A percentile compares a stretch with the other conserved stretches of the same genome.
Evolutionary conservation across 768 basidiomycete genomes (phyloP).

Genomic region (Strobilomyces confusus): DNA sequence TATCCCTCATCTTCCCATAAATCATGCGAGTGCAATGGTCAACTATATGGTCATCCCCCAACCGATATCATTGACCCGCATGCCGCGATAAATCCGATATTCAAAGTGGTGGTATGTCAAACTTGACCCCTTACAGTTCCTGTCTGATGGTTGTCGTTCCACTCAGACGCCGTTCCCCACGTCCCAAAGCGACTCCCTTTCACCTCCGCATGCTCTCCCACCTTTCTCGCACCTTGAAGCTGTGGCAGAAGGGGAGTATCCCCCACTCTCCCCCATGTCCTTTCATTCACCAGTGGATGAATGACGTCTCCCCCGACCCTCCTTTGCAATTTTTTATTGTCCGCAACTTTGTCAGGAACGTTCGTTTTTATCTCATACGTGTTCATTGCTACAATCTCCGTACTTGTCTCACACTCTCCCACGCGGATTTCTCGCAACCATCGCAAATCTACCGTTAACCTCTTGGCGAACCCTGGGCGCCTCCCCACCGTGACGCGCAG

Average conservation of each 20-base stretch:
- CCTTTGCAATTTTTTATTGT: conserved; percentile 25
- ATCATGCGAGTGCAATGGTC: conserved; percentile 51
- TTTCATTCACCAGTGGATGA: conserved; percentile 52
- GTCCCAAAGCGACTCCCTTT: conserved; percentile 36
- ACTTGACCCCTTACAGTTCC: neutral
- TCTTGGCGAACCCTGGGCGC: conserved; percentile 12
- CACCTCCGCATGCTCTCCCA: conserved; percentile 53
- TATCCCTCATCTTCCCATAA: conserved; percentile 37
- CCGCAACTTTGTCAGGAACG: conserved; percentile 17
- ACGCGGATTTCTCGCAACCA: conserved; percentile 25
- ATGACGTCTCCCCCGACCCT: conserved; percentile 20
- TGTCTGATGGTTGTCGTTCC: conserved; percentile 7
- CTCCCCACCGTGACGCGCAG: conserved; percentile 12
- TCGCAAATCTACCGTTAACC: conserved; percentile 13
- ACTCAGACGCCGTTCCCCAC: conserved; percentile 51
- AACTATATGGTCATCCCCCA: conserved; percentile 52
- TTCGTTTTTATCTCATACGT: conserved; percentile 26
- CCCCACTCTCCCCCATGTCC: conserved; percentile 73
- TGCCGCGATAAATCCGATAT: conserved; percentile 79
- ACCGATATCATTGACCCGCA: conserved; percentile 60
- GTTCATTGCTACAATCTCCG: conserved; percentile 31
- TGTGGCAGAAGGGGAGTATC: conserved; percentile 72
- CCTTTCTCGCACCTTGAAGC: conserved; percentile 82
- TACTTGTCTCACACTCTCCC: conserved; percentile 22
- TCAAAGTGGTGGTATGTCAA: conserved; percentile 83